A percentile compares a stretch with the other conserved stretches of the same genome.
Conservation (phyloP, 2,329 filamentous ascomycete genomes). For the Fusarium sp. region DNA sequence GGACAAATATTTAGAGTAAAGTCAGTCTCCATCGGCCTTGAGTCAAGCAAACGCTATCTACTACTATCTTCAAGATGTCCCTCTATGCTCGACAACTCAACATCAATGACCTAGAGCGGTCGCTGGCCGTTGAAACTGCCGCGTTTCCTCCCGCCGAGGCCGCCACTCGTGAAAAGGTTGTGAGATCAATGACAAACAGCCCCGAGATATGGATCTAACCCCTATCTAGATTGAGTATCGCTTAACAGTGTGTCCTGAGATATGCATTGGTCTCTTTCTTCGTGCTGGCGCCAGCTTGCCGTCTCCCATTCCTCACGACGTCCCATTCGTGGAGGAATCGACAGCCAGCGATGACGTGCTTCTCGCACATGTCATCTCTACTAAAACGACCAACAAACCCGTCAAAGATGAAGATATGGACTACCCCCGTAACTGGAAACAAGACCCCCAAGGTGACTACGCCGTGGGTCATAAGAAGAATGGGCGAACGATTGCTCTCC, state of each 20-base stretch:
- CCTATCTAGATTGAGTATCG: constrained; percentile 44
- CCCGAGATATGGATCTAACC: neutral
- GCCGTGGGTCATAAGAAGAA: constrained; percentile 37
- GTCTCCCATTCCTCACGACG: neutral
- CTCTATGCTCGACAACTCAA: constrained; percentile 39
- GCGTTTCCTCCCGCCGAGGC: constrained; percentile 45
- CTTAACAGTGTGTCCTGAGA: constrained; percentile 39
- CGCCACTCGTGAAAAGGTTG: constrained; percentile 43
- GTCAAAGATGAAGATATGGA: constrained; percentile 44
- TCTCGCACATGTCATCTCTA: constrained; percentile 44
- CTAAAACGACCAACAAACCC: constrained; percentile 30
- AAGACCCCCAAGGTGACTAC: constrained; percentile 9
- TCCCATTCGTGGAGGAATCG: constrained; percentile 11
- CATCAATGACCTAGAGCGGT: constrained; percentile 39
- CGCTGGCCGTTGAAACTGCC: constrained; percentile 38
- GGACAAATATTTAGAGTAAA: neutral
- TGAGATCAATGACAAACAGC: too few relatives aligned
- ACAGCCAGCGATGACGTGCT: constrained; percentile 22
- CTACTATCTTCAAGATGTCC: constrained; percentile 10
- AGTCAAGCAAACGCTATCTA: neutral
- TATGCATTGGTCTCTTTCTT: constrained; percentile 42
- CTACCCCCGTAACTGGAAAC: constrained; percentile 39
- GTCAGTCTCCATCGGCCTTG: neutral
- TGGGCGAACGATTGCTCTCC: constrained; percentile 43
- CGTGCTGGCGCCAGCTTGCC: neutral